Base-by-base conservation (phyloP, 148 eudicot genomes). In the Drosera capensis region DNA sequence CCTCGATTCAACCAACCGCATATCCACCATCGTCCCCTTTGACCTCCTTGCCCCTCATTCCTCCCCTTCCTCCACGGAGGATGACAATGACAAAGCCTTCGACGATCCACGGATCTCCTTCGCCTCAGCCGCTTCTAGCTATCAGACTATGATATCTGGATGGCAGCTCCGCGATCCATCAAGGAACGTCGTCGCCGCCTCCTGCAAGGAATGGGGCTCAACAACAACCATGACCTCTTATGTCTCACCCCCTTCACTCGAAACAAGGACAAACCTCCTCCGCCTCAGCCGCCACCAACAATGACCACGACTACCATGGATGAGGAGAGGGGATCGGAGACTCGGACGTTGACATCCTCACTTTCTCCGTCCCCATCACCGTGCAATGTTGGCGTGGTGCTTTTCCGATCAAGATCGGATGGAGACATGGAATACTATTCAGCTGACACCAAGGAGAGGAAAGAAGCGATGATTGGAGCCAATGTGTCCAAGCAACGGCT, bases 191-290 rank as follows among this genome's bases (percentile, higher is more conserved):
- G 99, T 1, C 51, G 54, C 19, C 52, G 78, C 19, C 70, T 90
- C 43, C 48, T 90, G 4, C 93, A 81, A 26, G 95, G 81, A 1
- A 81, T 90, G 87, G 99, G 99, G 11, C 30, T 90, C n/a, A 41
- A 58, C 2, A 85, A 95, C 66, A 80, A 60, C 29, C 84, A 71
- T 49, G 77, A 70, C 37, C 58, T 85, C 16, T 25, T 70, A 1
- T 41, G 69, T 25, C 18, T 69, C 21, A 38, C 66, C 4, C 73
- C 19, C 51, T 57, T 25, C n/a, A n/a, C n/a, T n/a, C n/a, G n/a
- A n/a, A 65, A 46, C 23, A 74, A 63, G 49, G 52, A 34, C 13
- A 39, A 37, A 23, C 60, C 35, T 17, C 45, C 51, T 20, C 39
- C 24, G 2, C 1, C 40, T 3, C 20, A 18, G 18, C 12, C 45